Conservation (phyloP, 225 moss, liverwort and hornwort genomes). For the Ulota crispa region DNA sequence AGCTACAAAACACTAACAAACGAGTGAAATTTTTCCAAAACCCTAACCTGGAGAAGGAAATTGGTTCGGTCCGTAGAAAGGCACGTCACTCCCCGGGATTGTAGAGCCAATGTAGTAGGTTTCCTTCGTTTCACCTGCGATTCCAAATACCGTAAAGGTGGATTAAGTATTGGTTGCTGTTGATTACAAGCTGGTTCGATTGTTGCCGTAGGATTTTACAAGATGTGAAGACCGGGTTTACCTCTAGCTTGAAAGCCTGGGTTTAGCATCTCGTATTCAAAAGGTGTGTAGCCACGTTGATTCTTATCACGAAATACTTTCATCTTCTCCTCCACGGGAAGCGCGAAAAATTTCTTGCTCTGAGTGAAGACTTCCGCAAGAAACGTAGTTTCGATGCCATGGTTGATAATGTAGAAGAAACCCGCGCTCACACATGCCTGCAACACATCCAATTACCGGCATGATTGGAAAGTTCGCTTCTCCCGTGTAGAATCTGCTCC, state of each 20-base stretch:
- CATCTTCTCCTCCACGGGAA: constrained; percentile 59
- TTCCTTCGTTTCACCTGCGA: constrained; percentile 70
- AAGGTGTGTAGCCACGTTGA: constrained; percentile 68
- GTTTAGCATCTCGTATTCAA: constrained; percentile 51
- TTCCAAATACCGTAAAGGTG: background rate
- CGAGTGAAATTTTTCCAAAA: background rate
- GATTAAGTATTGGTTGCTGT: background rate
- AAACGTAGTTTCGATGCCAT: constrained; percentile 45
- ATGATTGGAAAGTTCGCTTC: background rate
- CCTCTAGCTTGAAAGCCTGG: constrained; percentile 35
- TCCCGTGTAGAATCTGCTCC: background rate
- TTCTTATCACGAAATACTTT: constrained; percentile 57
- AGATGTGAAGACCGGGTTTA: background rate
- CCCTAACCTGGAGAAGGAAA: constrained; percentile 66
- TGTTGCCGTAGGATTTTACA: background rate
- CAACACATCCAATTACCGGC: background rate
- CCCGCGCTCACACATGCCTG: constrained; percentile 62
- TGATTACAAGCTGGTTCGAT: background rate
- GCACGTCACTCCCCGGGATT: constrained; percentile 45
- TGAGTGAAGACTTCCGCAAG: constrained; percentile 49
- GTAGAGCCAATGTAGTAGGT: constrained; percentile 58
- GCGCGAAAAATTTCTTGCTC: constrained; percentile 55
- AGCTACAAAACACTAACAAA: background rate
- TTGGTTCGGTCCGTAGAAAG: constrained; percentile 65
- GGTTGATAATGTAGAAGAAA: constrained; percentile 74